phyloP scores from a whole-genome alignment of 2,329 filamentous ascomycete genomes.

The Xylariaceae sp. region DNA sequence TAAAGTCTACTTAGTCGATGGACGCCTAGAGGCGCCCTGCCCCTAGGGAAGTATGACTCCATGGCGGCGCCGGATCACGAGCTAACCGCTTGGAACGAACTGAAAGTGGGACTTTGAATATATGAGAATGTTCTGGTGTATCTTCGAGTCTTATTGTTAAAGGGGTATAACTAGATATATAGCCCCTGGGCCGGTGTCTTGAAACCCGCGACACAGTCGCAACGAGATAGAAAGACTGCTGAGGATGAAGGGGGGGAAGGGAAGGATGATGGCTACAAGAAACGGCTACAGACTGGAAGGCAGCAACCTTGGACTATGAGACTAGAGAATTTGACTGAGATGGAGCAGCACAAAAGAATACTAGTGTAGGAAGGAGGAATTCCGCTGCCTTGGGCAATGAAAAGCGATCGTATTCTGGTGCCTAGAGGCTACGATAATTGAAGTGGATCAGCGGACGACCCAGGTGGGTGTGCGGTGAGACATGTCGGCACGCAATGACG shows the following conservation, averaged over 20 bases:
- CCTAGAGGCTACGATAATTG: conserved; percentile 12
- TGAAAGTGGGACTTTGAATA: background rate
- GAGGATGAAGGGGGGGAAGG: background rate
- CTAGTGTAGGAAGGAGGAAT: conserved; percentile 5
- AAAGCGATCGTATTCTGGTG: conserved; percentile 14
- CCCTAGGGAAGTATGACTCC: conserved; percentile 48
- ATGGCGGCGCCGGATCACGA: conserved; percentile 32
- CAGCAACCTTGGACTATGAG: background rate
- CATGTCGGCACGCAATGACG: background rate
- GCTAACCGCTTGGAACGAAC: background rate
- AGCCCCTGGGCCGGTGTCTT: conserved; percentile 1
- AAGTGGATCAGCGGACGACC: conserved; percentile 1
- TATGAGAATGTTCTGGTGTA: background rate
- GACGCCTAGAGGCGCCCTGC: conserved; percentile 52
- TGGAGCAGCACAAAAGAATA: background rate
- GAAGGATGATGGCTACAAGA: background rate
- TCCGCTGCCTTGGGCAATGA: conserved; percentile 19
- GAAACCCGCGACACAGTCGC: background rate
- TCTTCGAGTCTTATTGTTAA: background rate
- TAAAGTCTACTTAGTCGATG: conserved; percentile 67
- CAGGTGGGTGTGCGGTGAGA: background rate
- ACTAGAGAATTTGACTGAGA: background rate
- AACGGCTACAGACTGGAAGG: background rate
- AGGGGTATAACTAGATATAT: background rate
- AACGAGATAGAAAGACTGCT: background rate